Base-by-base conservation (phyloP, 331 rosid genomes). In the Arachis monticola region DNA sequence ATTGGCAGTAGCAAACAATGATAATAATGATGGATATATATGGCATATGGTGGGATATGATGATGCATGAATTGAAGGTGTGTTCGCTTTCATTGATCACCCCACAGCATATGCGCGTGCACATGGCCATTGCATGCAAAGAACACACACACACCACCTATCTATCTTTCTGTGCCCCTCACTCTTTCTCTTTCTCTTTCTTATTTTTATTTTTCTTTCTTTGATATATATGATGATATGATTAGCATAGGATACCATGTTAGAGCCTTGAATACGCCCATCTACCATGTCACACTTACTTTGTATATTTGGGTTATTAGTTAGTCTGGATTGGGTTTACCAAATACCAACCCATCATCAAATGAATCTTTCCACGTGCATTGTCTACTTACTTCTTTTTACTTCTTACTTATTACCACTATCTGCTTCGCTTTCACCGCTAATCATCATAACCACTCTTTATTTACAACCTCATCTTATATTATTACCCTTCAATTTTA, bases 321-420 rank as follows among this genome's bases (percentile, higher is more conserved):
- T 59, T 79, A 45, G 65, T 70, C 76, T 79, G 78, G 85, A 82
- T 85, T 88, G 84, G 82, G 84, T 76, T 88, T 64, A 75, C 90
- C 85, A 85, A 90, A 87, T 80, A 80, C 83, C 86, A 75, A 82
- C 83, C 82, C 77, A 77, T 83, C 80, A 71, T 83, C 84, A 14
- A 77, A 83, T 92, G 89, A 87, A 88, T 87, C 96, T 86, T 86
- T 75, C 79, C 98, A 92, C 86, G 89, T 90, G 98, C 83, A 58
- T 1, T 82, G 87, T 84, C 86, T 60, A 70, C 76, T 58, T 76
- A 71, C 78, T 76, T 31, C 72, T 62, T 46, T 45, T 4, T 35
- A 1, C 40, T 35, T 79, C 73, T 80, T 63, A 27, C 40, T 35
- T 35, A 3, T 35, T 35, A 3, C 40, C 40, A 35, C 5, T 64